Evolutionary conservation across 768 basidiomycete species (phyloP), one percentile per base, ranked within the genome.

Genomic region (Epithele typhae): DNA sequence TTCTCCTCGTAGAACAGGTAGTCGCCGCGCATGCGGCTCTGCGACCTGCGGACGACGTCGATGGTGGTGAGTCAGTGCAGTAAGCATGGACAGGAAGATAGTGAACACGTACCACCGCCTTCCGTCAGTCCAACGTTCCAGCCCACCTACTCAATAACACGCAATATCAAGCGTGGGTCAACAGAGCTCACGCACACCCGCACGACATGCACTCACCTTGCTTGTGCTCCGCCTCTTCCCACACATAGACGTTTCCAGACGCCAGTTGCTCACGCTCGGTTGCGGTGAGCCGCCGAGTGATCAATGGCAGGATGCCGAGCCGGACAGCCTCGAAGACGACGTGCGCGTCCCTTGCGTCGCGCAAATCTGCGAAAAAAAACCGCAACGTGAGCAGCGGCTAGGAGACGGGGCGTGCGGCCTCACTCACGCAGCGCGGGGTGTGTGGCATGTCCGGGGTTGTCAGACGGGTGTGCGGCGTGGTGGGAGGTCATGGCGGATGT

Each of bases 1-100:
- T 88, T 88, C 62, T 88, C 86, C 59, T 88, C 87, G 54, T 90
- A 90, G 64, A 87, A 89, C 14, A 90, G 68, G 59, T 87, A 89
- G 60, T 86, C 87, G 18, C 82, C 86, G 21, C 84, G 72, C 87
- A 90, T 90, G 48, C 87, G 70, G 63, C 87, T 89, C 61, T 89
- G 87, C 1, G 87, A 89, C 86, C 87, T 88, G 52, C 15, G 14
- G 15, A 30, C 21, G 32, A 10, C 24, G 24, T 21, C 53, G 6
- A 53, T 15, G 22, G 15, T 24, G 11, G 12, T 33, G 8, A 34
- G 40, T 50, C 49, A 43, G 30, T 47, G 43, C 44, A 40, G 50
- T 40, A 17, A n/a, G n/a, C n/a, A n/a, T n/a, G n/a, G n/a, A n/a
- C n/a, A n/a, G 25, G 25, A 30, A 38, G 37, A 10, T 21, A 10